Conservation (phyloP, 306 rosid species). For the Mucuna pruriens region DNA sequence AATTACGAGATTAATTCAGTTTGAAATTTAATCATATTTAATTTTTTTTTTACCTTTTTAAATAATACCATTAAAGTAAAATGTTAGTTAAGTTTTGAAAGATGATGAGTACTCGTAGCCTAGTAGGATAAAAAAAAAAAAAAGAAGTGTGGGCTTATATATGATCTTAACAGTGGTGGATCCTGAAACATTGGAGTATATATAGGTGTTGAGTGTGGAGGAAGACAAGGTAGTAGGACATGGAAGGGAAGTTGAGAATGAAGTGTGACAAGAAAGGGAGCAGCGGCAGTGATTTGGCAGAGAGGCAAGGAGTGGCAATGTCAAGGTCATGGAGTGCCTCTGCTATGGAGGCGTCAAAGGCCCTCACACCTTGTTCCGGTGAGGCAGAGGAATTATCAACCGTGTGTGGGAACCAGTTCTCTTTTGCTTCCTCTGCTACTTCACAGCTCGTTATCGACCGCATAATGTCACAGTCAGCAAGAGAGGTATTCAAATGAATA, state of each 20-base stretch:
- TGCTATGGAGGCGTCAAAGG: constrained; percentile 83
- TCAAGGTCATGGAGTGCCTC: constrained; percentile 99
- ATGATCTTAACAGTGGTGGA: too few relatives aligned
- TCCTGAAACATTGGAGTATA: too few relatives aligned
- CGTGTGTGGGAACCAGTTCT: constrained; percentile 65
- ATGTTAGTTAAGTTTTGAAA: too few relatives aligned
- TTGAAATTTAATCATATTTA: too few relatives aligned
- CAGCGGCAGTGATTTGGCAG: constrained; percentile 63
- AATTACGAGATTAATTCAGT: too few relatives aligned
- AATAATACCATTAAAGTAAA: too few relatives aligned
- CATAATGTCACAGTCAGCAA: constrained; percentile 93
- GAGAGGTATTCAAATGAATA: constrained; percentile 60
- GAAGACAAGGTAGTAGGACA: too few relatives aligned
- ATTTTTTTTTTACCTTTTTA: too few relatives aligned
- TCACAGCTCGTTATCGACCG: constrained; percentile 95
- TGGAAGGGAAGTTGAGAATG: constrained; percentile 62
- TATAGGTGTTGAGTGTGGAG: too few relatives aligned
- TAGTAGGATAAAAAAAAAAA: too few relatives aligned
- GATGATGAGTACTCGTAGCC: too few relatives aligned
- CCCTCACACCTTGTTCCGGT: constrained; percentile 56
- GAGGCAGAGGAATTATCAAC: constrained; percentile 56
- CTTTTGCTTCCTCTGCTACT: constrained; percentile 80
- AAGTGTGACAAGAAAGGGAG: constrained; percentile 52
- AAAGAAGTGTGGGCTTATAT: too few relatives aligned
- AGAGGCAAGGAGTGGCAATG: constrained; percentile 89